Percentiles rank a stretch among this genome's conserved stretches.
Evolutionary conservation across 257 asterid genomes (phyloP).

Genomic region (Solanum etuberosum): DNA sequence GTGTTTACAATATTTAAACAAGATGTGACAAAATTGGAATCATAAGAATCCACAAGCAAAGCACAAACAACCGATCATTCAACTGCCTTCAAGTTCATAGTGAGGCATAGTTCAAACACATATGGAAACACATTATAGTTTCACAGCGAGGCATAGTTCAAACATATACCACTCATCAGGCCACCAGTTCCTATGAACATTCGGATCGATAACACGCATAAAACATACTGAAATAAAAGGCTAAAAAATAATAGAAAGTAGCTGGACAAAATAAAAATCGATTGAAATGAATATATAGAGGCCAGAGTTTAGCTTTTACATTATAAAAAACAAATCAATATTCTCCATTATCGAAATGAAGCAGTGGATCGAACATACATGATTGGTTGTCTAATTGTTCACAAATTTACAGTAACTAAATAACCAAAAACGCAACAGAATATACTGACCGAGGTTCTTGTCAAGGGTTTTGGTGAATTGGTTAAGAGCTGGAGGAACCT

Average conservation of each 20-base stretch:
- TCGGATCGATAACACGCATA: neutral
- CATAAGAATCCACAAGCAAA: neutral
- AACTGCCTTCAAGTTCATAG: neutral
- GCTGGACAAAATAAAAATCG: neutral
- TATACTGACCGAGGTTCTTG: conserved; percentile 25
- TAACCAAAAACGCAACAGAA: neutral
- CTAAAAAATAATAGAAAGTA: neutral
- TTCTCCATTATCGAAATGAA: neutral
- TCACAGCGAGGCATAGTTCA: neutral
- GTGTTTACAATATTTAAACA: neutral
- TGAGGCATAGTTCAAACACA: neutral
- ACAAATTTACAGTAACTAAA: neutral
- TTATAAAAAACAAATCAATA: neutral
- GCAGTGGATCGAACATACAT: neutral
- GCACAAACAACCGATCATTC: neutral
- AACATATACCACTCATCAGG: too few species aligned
- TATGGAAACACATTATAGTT: neutral
- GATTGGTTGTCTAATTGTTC: neutral
- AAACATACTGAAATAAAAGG: neutral
- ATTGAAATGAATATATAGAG: neutral
- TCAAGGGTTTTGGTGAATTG: conserved; percentile 40
- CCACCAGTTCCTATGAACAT: neutral
- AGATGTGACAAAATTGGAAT: neutral
- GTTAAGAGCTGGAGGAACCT: conserved; percentile 40
- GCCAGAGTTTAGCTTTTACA: neutral